These are phyloP conservation scores for Nemania sp. DNA, from an alignment of 2,329 filamentous ascomycete species.

Conservation along the genomic window DNA sequence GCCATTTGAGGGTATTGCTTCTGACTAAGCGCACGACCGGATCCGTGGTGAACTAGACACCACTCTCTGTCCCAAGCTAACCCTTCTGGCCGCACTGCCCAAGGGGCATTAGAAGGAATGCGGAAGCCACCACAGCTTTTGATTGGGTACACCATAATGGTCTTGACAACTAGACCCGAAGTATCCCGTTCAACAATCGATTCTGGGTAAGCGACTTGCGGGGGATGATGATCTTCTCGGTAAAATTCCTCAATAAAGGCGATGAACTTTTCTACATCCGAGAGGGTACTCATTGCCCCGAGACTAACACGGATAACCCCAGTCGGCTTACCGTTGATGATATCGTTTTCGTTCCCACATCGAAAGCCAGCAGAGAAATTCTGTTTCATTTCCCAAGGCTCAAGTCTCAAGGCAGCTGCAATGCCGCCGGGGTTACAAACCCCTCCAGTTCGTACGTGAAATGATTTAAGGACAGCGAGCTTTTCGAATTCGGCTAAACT, in stretches of 20 bases:
- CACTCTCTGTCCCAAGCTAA: slow-evolving; percentile 96
- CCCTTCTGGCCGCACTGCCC: slow-evolving; percentile 85
- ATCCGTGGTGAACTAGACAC: slow-evolving; percentile 91
- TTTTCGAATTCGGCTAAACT: slow-evolving; percentile 90
- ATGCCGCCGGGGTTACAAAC: slow-evolving; percentile 93
- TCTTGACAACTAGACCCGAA: slow-evolving; percentile 65
- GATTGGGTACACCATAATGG: slow-evolving; percentile 85
- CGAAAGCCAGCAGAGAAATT: slow-evolving; percentile 89
- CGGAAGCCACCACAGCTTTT: slow-evolving; percentile 90
- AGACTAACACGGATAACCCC: slow-evolving; percentile 88
- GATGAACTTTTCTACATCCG: slow-evolving; percentile 79
- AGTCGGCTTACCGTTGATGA: slow-evolving; percentile 86
- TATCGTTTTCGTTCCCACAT: slow-evolving; percentile 85
- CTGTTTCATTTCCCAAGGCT: slow-evolving; percentile 82
- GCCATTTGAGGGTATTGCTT: slow-evolving; percentile 92
- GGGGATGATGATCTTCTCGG: slow-evolving; percentile 37
- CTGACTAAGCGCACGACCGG: slow-evolving; percentile 85
- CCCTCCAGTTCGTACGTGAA: slow-evolving; percentile 89
- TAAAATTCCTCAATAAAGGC: slow-evolving; percentile 80
- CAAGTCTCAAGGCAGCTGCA: slow-evolving; percentile 76
- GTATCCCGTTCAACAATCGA: slow-evolving; percentile 1
- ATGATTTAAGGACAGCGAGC: slow-evolving; percentile 78
- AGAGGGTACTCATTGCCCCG: slow-evolving; percentile 86
- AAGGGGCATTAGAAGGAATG: slow-evolving; percentile 72
- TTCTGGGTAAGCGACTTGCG: slow-evolving; percentile 23